These are phyloP conservation scores for Drechmeria coniospora DNA, from an alignment of 2,329 filamentous ascomycete species.

Conservation along the genomic window DNA sequence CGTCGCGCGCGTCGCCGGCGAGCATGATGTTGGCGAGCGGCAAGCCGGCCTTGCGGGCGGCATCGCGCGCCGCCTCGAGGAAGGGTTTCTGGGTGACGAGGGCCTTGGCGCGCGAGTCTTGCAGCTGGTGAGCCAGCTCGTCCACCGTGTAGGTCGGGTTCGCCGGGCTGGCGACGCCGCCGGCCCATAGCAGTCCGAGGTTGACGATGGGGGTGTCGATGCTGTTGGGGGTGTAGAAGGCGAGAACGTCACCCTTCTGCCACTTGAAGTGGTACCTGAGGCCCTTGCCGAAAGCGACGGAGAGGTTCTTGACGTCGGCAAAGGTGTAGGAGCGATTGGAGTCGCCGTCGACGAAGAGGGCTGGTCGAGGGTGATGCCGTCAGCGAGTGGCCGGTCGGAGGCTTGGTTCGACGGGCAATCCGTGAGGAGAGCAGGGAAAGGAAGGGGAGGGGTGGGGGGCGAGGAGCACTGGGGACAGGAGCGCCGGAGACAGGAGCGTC, in stretches of 20 bases:
- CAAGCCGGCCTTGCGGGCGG: slow-evolving; percentile 56
- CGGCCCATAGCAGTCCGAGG: slow-evolving; percentile 72
- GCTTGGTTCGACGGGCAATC: too few relatives aligned
- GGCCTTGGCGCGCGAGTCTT: slow-evolving; percentile 59
- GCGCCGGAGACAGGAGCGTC: too few relatives aligned
- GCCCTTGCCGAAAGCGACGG: slow-evolving; percentile 65
- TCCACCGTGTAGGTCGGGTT: slow-evolving; percentile 77
- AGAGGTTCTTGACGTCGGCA: slow-evolving; percentile 45
- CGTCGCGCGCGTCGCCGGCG: slow-evolving; percentile 54
- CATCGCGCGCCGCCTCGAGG: slow-evolving; percentile 48
- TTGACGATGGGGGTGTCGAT: slow-evolving; percentile 67
- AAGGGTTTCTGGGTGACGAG: slow-evolving; percentile 58
- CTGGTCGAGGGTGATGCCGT: slow-evolving; percentile 25
- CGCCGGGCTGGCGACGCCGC: slow-evolving; percentile 67
- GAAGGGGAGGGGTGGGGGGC: slow-evolving; percentile 1
- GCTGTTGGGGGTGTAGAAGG: slow-evolving; percentile 69
- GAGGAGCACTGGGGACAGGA: slow-evolving; percentile 2
- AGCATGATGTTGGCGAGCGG: slow-evolving; percentile 57
- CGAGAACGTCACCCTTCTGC: slow-evolving; percentile 71
- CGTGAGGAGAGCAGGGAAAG: too few relatives aligned
- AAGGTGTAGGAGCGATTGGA: slow-evolving; percentile 56
- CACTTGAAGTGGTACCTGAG: slow-evolving; percentile 61
- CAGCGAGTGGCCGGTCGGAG: too few relatives aligned
- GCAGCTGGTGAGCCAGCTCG: slow-evolving; percentile 73
- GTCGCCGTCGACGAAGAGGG: slow-evolving; percentile 63